These are phyloP conservation scores for Beta macrorhiza DNA, from an alignment of 179 eudicot species.

Conservation along the genomic window DNA sequence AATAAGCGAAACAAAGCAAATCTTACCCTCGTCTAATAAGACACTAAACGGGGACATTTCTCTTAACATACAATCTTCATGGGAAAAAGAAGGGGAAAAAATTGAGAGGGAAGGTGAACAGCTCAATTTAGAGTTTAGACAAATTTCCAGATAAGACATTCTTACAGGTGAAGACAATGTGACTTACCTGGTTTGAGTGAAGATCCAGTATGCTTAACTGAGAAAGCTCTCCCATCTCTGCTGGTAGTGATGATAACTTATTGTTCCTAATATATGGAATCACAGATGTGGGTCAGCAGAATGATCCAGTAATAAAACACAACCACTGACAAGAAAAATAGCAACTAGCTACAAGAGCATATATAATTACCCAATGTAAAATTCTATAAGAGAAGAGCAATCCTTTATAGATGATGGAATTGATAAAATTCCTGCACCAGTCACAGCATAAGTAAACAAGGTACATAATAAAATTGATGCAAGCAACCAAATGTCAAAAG, in stretches of 20 bases:
- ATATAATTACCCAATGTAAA: conserved; percentile 74
- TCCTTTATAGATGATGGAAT: conserved; percentile 79
- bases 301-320: conserved; percentile 14
- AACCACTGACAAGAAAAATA: conserved; percentile 14
- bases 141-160: conserved; percentile 1
- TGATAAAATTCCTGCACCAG: conserved; percentile 69
- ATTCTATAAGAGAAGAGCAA: conserved; percentile 79
- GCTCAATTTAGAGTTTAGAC: conserved; percentile 5
- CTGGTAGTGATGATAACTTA: conserved; percentile 63
- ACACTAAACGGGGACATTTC: not conserved
- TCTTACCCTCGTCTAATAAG: not conserved
- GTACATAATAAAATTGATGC: not conserved
- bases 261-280: conserved; percentile 55
- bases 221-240: conserved; percentile 71
- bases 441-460: conserved; percentile 11
- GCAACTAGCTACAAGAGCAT: conserved; percentile 10
- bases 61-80: not conserved
- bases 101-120: no score
- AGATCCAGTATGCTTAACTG: conserved; percentile 84
- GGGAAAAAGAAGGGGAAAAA: not conserved
- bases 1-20: not conserved
- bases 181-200: conserved; percentile 80
- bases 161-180: not conserved
- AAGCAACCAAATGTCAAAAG: not conserved
- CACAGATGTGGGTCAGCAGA: not conserved